Percentiles rank a stretch among this genome's conserved stretches.
Conservation (phyloP, 495 filamentous ascomycete species). For the Xylaria telfairii region DNA sequence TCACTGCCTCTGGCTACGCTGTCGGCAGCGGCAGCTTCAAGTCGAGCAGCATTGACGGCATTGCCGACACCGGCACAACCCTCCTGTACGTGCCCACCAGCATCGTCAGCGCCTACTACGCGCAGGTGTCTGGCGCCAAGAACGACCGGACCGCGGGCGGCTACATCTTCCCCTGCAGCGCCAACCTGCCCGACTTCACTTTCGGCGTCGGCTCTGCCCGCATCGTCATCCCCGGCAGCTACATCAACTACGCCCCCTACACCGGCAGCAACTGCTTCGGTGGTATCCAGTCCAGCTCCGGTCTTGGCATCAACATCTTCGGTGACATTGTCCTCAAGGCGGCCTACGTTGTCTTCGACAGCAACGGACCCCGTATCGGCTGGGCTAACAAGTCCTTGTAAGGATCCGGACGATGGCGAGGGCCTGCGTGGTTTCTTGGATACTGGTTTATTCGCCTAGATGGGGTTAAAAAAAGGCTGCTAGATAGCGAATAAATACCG, state of each 20-base stretch:
- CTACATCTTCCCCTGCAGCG: conserved; percentile 70
- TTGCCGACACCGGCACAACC: conserved; percentile 76
- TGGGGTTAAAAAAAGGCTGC: background rate
- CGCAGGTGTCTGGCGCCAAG: conserved; percentile 56
- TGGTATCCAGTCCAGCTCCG: conserved; percentile 66
- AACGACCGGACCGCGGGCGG: conserved; percentile 61
- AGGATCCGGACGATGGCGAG: background rate
- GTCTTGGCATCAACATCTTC: conserved; percentile 71
- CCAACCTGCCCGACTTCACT: conserved; percentile 66
- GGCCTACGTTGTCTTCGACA: conserved; percentile 76
- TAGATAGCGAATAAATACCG: conserved; percentile 2
- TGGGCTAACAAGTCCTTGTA: conserved; percentile 59
- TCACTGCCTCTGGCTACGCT: conserved; percentile 66
- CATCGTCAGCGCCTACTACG: conserved; percentile 70
- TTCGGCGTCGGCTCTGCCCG: conserved; percentile 58
- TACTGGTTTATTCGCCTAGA: background rate
- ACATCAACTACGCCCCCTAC: conserved; percentile 60
- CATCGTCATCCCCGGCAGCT: conserved; percentile 60
- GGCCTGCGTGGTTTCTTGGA: background rate
- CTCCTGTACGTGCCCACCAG: conserved; percentile 66
- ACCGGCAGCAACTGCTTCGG: conserved; percentile 61
- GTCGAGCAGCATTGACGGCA: conserved; percentile 51
- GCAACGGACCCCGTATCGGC: conserved; percentile 56
- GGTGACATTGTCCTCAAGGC: conserved; percentile 82
- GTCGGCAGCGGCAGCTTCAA: conserved; percentile 55